Conservation (phyloP, 805 yeast genomes). For the Schizosaccharomyces cryophilus region DNA sequence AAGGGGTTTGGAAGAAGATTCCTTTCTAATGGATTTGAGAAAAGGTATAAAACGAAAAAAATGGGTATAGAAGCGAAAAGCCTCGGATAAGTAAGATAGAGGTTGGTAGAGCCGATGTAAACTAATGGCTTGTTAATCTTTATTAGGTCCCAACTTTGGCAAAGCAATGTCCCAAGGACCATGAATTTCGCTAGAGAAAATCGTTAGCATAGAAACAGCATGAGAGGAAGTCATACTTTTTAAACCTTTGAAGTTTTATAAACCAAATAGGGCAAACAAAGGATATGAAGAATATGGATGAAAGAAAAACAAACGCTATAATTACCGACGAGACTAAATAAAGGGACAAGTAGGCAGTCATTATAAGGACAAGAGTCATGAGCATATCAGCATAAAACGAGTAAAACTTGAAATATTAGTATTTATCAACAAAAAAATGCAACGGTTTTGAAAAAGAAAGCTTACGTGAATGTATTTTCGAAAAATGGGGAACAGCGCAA, state of each 20-base stretch:
- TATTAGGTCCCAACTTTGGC: slow-evolving; percentile 23
- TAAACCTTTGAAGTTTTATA: slow-evolving; percentile 46
- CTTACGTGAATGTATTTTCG: slow-evolving; percentile 29
- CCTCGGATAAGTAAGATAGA: no score
- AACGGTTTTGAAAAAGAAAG: slow-evolving; percentile 5
- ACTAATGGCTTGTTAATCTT: background rate
- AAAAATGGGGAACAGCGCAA: slow-evolving; percentile 49
- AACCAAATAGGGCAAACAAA: slow-evolving; percentile 48
- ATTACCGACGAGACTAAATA: slow-evolving; percentile 8
- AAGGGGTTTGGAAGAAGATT: no score
- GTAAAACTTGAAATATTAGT: background rate
- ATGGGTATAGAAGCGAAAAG: no score
- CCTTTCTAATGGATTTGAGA: no score
- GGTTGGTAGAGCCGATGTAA: background rate
- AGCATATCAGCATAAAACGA: background rate
- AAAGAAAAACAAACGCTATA: slow-evolving; percentile 6
- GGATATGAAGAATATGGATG: slow-evolving; percentile 8
- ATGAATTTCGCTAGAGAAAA: slow-evolving; percentile 30
- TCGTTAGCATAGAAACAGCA: background rate
- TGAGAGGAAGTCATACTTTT: slow-evolving; percentile 17
- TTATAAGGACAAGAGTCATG: slow-evolving; percentile 4
- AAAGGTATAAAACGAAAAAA: no score
- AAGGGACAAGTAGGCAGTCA: slow-evolving; percentile 5
- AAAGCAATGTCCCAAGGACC: slow-evolving; percentile 88
- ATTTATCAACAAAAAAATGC: slow-evolving; percentile 8